Conservation (phyloP, 495 filamentous ascomycete species). For the Thermochaetoides thermophila region DNA sequence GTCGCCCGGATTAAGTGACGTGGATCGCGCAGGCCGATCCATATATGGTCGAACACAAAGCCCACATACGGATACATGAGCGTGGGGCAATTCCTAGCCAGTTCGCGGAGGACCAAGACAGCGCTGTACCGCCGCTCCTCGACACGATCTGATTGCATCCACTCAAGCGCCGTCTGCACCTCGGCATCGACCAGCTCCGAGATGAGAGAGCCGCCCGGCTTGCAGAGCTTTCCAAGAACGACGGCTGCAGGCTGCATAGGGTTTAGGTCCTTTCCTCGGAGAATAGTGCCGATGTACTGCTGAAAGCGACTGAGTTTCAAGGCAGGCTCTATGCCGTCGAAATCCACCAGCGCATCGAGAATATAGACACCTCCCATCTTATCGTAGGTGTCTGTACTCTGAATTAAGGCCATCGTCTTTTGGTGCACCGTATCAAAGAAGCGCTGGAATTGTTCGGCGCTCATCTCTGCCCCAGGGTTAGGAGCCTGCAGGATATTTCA, state of each 20-base stretch:
- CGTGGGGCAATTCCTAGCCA: constrained; percentile 81
- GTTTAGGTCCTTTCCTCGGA: constrained; percentile 74
- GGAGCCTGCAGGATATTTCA: no score
- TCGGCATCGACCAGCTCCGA: constrained; percentile 95
- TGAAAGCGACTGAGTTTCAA: constrained; percentile 90
- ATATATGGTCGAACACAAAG: constrained; percentile 84
- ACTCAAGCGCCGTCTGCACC: constrained; percentile 86
- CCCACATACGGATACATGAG: constrained; percentile 83
- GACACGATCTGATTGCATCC: constrained; percentile 86
- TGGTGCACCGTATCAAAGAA: constrained; percentile 69
- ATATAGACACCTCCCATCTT: constrained; percentile 83
- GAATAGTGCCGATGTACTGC: constrained; percentile 70
- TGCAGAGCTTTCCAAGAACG: constrained; percentile 76
- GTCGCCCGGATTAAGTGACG: constrained; percentile 85
- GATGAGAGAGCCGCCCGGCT: constrained; percentile 83
- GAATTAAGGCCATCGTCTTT: constrained; percentile 60
- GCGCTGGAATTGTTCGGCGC: constrained; percentile 56
- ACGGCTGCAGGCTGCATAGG: constrained; percentile 79
- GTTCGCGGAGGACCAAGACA: constrained; percentile 75
- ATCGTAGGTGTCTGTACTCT: constrained; percentile 72
- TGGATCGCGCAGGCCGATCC: constrained; percentile 80
- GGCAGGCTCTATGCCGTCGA: constrained; percentile 86
- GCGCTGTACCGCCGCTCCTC: constrained; percentile 86
- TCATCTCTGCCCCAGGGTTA: constrained; percentile 44
- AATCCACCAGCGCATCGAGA: constrained; percentile 83